A percentile compares a stretch with the other conserved stretches of the same genome.
These are phyloP conservation scores for Saccharomyces hybrid DNA, from an alignment of 1,139 yeast genomes.

Conservation along the genomic window DNA sequence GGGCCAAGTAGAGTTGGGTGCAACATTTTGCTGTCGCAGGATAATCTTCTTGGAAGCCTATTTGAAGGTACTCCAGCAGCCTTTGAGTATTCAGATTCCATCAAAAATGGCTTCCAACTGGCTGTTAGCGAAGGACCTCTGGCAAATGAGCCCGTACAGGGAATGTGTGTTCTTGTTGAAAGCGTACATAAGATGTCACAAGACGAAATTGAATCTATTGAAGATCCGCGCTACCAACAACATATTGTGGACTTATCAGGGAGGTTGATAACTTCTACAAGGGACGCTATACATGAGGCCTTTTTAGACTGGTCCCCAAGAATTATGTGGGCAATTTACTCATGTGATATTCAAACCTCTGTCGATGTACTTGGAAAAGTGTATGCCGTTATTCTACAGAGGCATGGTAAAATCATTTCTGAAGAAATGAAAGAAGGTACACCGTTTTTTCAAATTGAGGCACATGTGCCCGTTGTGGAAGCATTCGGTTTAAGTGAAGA, in stretches of 20 bases:
- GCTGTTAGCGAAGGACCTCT: slow-evolving; percentile 84
- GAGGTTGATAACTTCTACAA: slow-evolving; percentile 62
- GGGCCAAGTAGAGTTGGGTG: slow-evolving; percentile 79
- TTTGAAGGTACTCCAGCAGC: slow-evolving; percentile 13
- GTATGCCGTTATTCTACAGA: slow-evolving; percentile 83
- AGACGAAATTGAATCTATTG: slow-evolving; percentile 30
- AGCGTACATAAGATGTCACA: slow-evolving; percentile 34
- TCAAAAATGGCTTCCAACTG: slow-evolving; percentile 78
- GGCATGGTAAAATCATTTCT: slow-evolving; percentile 76
- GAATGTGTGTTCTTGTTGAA: slow-evolving; percentile 53
- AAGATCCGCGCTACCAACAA: slow-evolving; percentile 27
- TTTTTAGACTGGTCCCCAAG: slow-evolving; percentile 82
- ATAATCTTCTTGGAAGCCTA: slow-evolving; percentile 33
- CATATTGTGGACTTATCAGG: slow-evolving; percentile 46
- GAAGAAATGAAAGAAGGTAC: slow-evolving; percentile 99
- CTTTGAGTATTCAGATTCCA: slow-evolving; percentile 55
- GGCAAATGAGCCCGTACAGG: slow-evolving; percentile 82
- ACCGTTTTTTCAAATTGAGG: slow-evolving; percentile 83
- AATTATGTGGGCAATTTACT: slow-evolving; percentile 82
- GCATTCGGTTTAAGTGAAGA: slow-evolving; percentile 97
- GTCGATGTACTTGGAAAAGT: slow-evolving; percentile 93
- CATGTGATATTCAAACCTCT: slow-evolving; percentile 92
- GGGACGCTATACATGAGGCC: slow-evolving; percentile 64
- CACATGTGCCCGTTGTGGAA: slow-evolving; percentile 86
- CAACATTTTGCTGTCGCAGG: slow-evolving; percentile 57